Evolutionary conservation across 257 asterid genomes (phyloP).

Genomic region (Solanum dulcamara): DNA sequence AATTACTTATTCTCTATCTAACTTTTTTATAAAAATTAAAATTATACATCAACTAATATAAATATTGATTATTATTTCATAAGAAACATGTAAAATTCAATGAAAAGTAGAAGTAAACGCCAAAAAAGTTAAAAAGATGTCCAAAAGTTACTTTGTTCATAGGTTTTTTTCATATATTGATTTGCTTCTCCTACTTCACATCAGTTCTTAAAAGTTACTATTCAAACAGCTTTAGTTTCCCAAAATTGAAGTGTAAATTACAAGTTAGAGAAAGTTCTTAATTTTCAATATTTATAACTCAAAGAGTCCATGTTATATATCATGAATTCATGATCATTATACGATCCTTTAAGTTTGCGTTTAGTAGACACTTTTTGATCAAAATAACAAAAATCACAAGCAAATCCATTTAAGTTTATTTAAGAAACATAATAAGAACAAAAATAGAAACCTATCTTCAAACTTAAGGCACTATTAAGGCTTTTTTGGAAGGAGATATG

Average conservation of each 20-base stretch:
- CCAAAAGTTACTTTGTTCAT: background rate
- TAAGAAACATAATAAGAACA: background rate
- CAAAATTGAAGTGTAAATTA: background rate
- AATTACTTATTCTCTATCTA: too few relatives aligned
- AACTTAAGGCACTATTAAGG: background rate
- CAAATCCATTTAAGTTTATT: background rate
- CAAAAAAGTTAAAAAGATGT: background rate
- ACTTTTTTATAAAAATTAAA: rapidly evolving
- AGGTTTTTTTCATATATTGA: background rate
- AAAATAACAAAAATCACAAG: background rate
- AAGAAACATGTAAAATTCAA: too few relatives aligned
- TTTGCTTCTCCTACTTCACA: background rate
- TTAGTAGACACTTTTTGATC: background rate
- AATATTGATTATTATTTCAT: too few relatives aligned
- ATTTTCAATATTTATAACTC: background rate
- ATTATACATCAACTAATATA: too few relatives aligned
- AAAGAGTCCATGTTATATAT: background rate
- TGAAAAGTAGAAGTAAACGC: too few relatives aligned
- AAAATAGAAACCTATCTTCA: background rate
- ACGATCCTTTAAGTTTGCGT: background rate
- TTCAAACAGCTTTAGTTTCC: background rate
- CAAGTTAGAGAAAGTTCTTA: background rate
- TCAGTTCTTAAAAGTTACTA: background rate
- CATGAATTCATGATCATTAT: background rate
- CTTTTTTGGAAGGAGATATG: too few relatives aligned